Conservation (phyloP, 1,284 basidiomycete genomes). For the Pascua sp. region DNA sequence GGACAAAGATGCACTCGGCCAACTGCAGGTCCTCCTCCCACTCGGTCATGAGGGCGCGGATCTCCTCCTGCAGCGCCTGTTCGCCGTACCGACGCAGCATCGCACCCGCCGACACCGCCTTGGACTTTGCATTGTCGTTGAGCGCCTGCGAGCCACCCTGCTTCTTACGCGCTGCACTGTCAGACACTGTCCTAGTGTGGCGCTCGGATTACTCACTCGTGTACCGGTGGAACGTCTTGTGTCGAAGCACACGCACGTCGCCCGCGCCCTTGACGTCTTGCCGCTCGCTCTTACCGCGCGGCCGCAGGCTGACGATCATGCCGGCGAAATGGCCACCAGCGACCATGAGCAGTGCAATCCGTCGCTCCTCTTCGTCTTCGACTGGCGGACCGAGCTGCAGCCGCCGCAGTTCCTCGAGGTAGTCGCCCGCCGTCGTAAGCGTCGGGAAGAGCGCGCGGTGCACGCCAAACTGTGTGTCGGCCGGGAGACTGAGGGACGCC, state of each 20-base stretch:
- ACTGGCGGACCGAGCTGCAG: slow-evolving; percentile 59
- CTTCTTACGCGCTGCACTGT: slow-evolving; percentile 74
- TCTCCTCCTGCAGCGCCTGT: slow-evolving; percentile 87
- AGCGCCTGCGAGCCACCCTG: slow-evolving; percentile 92
- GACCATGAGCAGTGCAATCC: slow-evolving; percentile 92
- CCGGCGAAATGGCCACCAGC: slow-evolving; percentile 98
- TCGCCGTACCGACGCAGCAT: slow-evolving; percentile 93
- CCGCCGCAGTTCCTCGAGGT: slow-evolving; percentile 55
- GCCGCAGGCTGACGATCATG: slow-evolving; percentile 64
- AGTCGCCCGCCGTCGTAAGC: slow-evolving; percentile 48
- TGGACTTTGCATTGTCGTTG: slow-evolving; percentile 89
- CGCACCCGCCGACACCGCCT: slow-evolving; percentile 92
- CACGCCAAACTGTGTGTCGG: slow-evolving; percentile 78
- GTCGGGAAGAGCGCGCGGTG: slow-evolving; percentile 71
- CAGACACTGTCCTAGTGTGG: slow-evolving; percentile 11
- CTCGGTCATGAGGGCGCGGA: slow-evolving; percentile 70
- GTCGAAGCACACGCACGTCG: slow-evolving; percentile 71
- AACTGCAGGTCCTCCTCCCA: slow-evolving; percentile 78
- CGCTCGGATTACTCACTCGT: slow-evolving; percentile 65
- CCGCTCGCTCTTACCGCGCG: slow-evolving; percentile 58
- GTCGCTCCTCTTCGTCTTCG: slow-evolving; percentile 60
- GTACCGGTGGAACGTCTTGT: slow-evolving; percentile 98
- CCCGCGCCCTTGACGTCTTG: slow-evolving; percentile 54
- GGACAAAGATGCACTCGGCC: slow-evolving; percentile 83
- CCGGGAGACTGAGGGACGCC: slow-evolving; percentile 43